Evolutionary conservation across 2,329 filamentous ascomycete species (phyloP).

Genomic region (Bipolaris victoriae): DNA sequence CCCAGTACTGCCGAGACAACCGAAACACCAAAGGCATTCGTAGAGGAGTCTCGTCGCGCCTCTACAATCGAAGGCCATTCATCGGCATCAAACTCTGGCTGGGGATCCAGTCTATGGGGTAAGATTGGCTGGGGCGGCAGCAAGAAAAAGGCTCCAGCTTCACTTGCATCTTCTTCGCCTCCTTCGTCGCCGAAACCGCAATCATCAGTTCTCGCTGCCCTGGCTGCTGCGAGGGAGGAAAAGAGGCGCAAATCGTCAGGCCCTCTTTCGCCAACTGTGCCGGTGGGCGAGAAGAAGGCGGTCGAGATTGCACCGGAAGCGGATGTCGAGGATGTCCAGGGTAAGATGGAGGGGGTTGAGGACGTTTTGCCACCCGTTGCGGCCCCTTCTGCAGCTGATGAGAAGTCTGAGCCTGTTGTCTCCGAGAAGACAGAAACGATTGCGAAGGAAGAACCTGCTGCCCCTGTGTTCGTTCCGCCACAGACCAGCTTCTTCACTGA

Average conservation of each 20-base stretch:
- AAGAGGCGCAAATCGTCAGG: conserved; percentile 8
- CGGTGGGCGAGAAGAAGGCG: conserved; percentile 8
- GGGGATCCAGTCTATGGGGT: conserved; percentile 37
- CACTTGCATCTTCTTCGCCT: conserved; percentile 17
- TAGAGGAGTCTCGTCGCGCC: conserved; percentile 10
- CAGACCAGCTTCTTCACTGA: conserved; percentile 15
- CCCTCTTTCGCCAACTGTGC: not conserved
- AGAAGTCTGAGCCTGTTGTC: not conserved
- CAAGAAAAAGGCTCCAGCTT: conserved; percentile 31
- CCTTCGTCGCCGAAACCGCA: conserved; percentile 14
- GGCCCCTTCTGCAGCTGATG: conserved; percentile 10
- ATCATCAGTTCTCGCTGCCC: conserved; percentile 15
- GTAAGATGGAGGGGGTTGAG: conserved; percentile 7
- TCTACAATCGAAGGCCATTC: conserved; percentile 15
- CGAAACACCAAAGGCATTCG: conserved; percentile 3
- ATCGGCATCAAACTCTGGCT: conserved; percentile 23
- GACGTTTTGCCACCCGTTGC: conserved; percentile 1
- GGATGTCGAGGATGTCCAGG: not conserved
- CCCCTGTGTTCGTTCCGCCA: not conserved
- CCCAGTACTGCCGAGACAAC: conserved; percentile 10
- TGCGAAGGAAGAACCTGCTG: not conserved
- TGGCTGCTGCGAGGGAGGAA: conserved; percentile 15
- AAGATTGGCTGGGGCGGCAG: conserved; percentile 40
- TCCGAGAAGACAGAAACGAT: not conserved
- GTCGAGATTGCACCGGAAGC: not conserved